Base-by-base conservation (phyloP, 176 grass and related monocot genomes). In the Panicum miliaceum region DNA sequence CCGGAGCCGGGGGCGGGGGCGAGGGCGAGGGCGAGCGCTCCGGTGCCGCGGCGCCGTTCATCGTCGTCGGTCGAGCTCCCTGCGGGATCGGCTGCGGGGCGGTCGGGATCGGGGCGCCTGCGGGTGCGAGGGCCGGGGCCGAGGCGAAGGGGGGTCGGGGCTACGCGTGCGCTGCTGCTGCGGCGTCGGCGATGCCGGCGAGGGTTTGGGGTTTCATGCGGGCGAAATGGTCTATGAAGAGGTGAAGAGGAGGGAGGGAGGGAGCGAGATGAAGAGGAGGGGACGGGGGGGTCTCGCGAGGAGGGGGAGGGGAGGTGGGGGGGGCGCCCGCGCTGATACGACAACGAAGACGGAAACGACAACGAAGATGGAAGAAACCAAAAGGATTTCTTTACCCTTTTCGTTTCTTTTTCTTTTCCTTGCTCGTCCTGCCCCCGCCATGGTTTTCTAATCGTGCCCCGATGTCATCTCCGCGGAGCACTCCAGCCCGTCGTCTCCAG, bases 131-230 rank as follows among this genome's bases (percentile, higher is more conserved):
- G 43, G 40, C 11, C 4, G 51, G 16, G 16, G 50, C 15, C 50
- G 48, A 51, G 50, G 42, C 66, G 62, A 16, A 53, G 20, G 10
- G 27, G 51, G 40, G 51, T 1, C 22, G 12, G 64, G 35, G 72
- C 53, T 75, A 80, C 68, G 75, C 29, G 85, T 22, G 70, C 70
- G 45, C 58, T 53, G 69, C 78, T 26, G 64, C 32, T 20, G 64
- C 79, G 50, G 43, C n/a, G n/a, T n/a, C 77, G 81, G 77, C 84
- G 78, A 88, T 42, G 84, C 81, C 86, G 86, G 66, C 83, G 86
- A 89, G 83, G 89, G 89, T 87, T 89, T 85, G 83, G 80, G 90
- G 80, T 74, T 90, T 80, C 80, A 90, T 90, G 84, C 68, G 75
- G 86, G 80, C 53, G 73, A 81, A 68, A 89, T 65, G 84, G 70